Percentiles rank a stretch among this genome's conserved stretches.
Evolutionary conservation across 345 rosid species (phyloP).

Genomic region (Salix brachista): DNA sequence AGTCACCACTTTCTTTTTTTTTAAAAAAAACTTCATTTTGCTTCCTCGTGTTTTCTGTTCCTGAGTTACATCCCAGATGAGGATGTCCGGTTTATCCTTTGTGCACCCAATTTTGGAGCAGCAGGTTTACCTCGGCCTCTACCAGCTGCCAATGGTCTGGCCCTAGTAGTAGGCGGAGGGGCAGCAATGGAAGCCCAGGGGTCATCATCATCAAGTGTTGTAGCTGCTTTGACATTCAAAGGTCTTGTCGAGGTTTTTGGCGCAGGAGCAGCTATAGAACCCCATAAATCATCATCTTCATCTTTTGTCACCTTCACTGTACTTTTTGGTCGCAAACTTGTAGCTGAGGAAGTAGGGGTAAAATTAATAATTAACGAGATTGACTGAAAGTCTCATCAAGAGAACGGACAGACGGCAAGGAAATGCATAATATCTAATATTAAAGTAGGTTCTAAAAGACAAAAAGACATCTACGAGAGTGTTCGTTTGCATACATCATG

Average conservation of each 20-base stretch:
- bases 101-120: constrained; percentile 77
- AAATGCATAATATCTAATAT: not conserved
- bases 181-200: constrained; percentile 98
- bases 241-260: constrained; percentile 68
- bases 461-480: no score
- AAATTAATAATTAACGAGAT: not conserved
- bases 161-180: constrained; percentile 79
- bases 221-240: constrained; percentile 52
- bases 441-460: no score
- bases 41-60: constrained; percentile 9
- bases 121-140: constrained; percentile 76
- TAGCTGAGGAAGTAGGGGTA: constrained; percentile 31
- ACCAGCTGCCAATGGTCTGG: constrained; percentile 65
- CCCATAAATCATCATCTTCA: constrained; percentile 93
- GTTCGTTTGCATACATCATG: no score
- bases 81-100: constrained; percentile 79
- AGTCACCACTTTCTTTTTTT: constrained; percentile 21
- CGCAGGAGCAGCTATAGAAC: constrained; percentile 83
- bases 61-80: constrained; percentile 53
- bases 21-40: constrained; percentile 30
- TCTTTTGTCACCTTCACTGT: constrained; percentile 41
- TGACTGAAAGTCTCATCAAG: not conserved
- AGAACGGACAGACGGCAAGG: not conserved
- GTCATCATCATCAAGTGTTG: constrained; percentile 58
- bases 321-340: constrained; percentile 56